Evolutionary conservation across 352 stramenopile species (phyloP), one percentile per base, ranked within the genome.

Genomic region (Phytophthora quininea): DNA sequence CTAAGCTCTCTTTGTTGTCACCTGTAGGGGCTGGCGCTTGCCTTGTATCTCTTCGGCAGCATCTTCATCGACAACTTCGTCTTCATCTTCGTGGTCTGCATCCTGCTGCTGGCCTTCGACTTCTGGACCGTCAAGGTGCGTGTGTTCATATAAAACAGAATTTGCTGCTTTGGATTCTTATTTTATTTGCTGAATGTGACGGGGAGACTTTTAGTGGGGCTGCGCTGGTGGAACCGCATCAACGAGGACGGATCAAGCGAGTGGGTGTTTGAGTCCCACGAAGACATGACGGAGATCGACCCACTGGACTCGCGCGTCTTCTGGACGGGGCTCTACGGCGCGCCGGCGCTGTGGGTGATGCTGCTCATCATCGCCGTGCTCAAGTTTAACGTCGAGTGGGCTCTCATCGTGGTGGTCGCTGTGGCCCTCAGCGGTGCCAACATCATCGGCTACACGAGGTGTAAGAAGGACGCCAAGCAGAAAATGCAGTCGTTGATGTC

Each of bases 211-310:
- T 82, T 97, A 4, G 97, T 99, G 32, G 97, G 97, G 24, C 83
- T 99, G 35, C 90, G 97, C 48, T 99, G 97, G 97, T 99, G 97
- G 97, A 99, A 98, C 73, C 92, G 97, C 62, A 97, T 99, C 60
- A 96, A 91, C 55, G 94, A 98, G 30, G 95, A 98, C 54, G 92
- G 96, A 19, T 94, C 90, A 14, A 99, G 80, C 67, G 92, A 94
- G 64, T 99, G 97, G 97, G 90, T 99, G 30, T 99, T 99, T 67
- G 97, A 99, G 71, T 97, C 90, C 37, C 79, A 96, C 52, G 93
- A 98, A 59, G 85, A 92, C 61, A 88, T 97, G 88, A 87, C 91
- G 32, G 85, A 95, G 70, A 89, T 97, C 67, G 84, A 97, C 71
- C 78, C 78, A 45, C 77, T 95, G 30, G 94, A 98, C 76, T 89